Base-by-base conservation (phyloP, 345 rosid species). In the Kernera saxatilis region DNA sequence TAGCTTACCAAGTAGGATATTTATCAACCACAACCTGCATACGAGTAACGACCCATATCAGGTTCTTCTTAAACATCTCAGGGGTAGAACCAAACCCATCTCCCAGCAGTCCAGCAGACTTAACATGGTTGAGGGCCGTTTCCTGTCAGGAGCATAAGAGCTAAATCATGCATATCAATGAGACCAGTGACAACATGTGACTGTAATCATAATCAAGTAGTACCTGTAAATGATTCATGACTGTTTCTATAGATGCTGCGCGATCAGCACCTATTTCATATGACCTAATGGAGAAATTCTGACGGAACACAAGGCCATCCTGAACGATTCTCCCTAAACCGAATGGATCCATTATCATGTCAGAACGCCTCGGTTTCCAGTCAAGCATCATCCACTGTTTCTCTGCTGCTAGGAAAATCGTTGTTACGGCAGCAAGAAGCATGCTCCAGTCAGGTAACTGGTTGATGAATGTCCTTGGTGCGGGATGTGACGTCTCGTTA, bases 301-400 rank as follows among this genome's bases (percentile, higher is more conserved):
- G 97, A 35, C 90, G 78, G 64, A 87, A 95, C 50, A 88, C 87
- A 67, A 88, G 74, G 14, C 99, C 97, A 74, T 95, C 98, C 69
- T 88, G 94, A 71, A 92, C 98, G 12, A 95, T 88, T 65, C 85
- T 88, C 51, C 99, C 99, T 5, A 90, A 56, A 14, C 91, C 96
- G 30, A 88, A 90, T 0, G 97, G 97, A 71, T 94, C 97, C 30
- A 84, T 77, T 15, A 88, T 78, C 97, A 89, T 81, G 59, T 95
- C 99, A 13, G 97, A 30, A 46, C 98, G 85, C 68, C 86, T 87
- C 0, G 98, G 97, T 78, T 95, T 95, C 98, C 97, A 92, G 62
- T 94, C 99, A 57, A 94, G 98, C 98, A 91, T 94, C 96, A 84
- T 94, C 97, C 98, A 94, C 79, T 94, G 99, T 79, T 94, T 94